Evolutionary conservation across 108 stramenopile species (phyloP), one percentile per base, ranked within the genome.

Genomic region (Discostella stelligeroides): DNA sequence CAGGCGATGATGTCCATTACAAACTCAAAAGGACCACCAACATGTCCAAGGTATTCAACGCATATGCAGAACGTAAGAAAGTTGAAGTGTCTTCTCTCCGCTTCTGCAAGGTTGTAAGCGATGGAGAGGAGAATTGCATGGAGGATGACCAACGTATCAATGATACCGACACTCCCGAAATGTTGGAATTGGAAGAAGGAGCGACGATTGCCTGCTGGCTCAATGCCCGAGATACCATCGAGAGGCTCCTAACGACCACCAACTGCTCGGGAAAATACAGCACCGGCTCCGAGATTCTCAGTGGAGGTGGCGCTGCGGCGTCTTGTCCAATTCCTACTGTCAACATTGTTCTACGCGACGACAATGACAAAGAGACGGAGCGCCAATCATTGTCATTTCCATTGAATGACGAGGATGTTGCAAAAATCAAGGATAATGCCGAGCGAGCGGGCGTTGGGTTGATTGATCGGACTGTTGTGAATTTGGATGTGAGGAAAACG

Each of bases 401-500:
- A 5, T 34, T 66, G 14, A 47, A 66, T 30, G 50, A 29, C 53
- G 24, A 18, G 18, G 66, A 25, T 17, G 60, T 60, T n/a, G 48
- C 59, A 1, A 42, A 47, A 23, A 37, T 69, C 54, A 69, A 69
- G 40, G 28, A 34, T 18, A 20, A 41, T 30, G 56, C 68, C 28
- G 56, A 69, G 68, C 4, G 68, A 59, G 70, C 70, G 23, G 57
- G 70, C n/a, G 59, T 70, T 14, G 70, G 70, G 28, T 34, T 70
- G 47, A n/a, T 47, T 11, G 70, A 70, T 60, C 17, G 49, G 29
- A 70, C 47, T 6, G 70, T 70, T 0, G 59, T 70, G 24, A 70
- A 70, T 51, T 34, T 61, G 17, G 70, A 70, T 38, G 59, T 70
- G 14, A 40, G 70, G 27, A 70, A 70, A 28, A 70, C 42, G 70